Conservation (phyloP, 495 filamentous ascomycete genomes). For the Eremomyces bilateralis region DNA sequence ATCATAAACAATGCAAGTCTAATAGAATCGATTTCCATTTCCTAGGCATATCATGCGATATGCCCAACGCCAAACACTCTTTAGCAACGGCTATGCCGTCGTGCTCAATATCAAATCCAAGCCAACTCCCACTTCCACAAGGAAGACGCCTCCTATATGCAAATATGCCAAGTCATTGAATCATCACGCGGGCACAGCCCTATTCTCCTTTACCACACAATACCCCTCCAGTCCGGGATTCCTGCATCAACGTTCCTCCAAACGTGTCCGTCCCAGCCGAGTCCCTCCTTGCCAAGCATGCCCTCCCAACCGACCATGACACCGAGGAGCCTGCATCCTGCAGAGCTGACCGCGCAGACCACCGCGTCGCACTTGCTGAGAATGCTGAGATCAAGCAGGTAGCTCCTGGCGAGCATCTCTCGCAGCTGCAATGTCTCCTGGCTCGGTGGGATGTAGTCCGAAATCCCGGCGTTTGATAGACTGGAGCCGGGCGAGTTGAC, state of each 20-base stretch:
- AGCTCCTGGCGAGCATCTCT: conserved; percentile 44
- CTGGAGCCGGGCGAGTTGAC: neutral
- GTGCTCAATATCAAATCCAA: too few species aligned
- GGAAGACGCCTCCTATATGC: too few species aligned
- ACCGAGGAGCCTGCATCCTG: conserved; percentile 43
- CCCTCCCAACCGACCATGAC: conserved; percentile 66
- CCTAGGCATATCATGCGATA: too few species aligned
- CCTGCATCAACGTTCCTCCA: conserved; percentile 57
- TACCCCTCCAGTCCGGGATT: neutral
- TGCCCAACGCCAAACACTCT: too few species aligned
- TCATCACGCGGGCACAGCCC: too few species aligned
- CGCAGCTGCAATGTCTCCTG: conserved; percentile 32
- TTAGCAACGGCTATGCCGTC: too few species aligned
- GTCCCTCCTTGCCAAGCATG: conserved; percentile 26
- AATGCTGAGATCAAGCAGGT: conserved; percentile 48
- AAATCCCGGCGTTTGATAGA: neutral
- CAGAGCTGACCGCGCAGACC: conserved; percentile 42
- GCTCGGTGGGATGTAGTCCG: conserved; percentile 11
- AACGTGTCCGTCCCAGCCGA: too few species aligned
- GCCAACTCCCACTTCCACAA: too few species aligned
- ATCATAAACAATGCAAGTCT: too few species aligned
- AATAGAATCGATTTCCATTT: too few species aligned
- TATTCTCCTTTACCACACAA: too few species aligned
- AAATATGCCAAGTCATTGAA: too few species aligned
- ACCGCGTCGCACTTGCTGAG: conserved; percentile 38